phyloP scores from a whole-genome alignment of 208 protist genomes.

The Naegleria lovaniensis region DNA sequence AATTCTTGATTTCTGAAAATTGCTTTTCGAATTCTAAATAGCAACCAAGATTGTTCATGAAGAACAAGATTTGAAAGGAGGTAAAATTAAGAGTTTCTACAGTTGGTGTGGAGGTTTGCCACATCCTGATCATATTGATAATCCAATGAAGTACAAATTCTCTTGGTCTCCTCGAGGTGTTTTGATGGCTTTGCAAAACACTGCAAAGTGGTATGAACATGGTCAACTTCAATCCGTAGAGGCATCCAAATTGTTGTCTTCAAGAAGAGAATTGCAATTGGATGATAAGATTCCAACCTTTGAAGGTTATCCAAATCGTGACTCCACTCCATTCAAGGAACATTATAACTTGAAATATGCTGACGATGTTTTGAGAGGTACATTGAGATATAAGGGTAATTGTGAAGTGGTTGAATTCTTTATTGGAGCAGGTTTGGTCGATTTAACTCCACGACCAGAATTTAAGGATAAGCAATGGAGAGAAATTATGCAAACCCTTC shows the following conservation, averaged over 20 bases:
- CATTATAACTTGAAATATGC: conserved; percentile 44
- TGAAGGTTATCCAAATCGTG: conserved; percentile 55
- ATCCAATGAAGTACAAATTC: conserved; percentile 74
- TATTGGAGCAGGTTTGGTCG: conserved; percentile 28
- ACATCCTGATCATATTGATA: conserved; percentile 51
- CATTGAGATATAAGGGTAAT: conserved; percentile 46
- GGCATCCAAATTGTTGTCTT: conserved; percentile 20
- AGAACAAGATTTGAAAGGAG: conserved; percentile 45
- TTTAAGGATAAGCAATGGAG: conserved; percentile 31
- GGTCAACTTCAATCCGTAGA: conserved; percentile 24
- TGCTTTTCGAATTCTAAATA: no score
- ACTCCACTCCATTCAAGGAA: conserved; percentile 44
- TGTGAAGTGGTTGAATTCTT: conserved; percentile 31
- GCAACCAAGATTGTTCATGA: conserved; percentile 49
- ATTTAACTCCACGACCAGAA: conserved; percentile 23
- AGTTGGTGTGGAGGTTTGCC: conserved; percentile 64
- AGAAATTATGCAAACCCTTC: conserved; percentile 25
- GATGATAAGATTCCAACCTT: not conserved
- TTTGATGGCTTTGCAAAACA: conserved; percentile 45
- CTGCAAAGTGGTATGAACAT: conserved; percentile 42
- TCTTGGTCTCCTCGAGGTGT: conserved; percentile 60
- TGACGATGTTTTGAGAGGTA: conserved; percentile 54
- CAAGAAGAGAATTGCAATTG: conserved; percentile 31
- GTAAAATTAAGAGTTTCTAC: conserved; percentile 45
- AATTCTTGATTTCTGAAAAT: conserved; percentile 27